Evolutionary conservation across 768 basidiomycete species (phyloP), one percentile per base, ranked within the genome.

Genomic region (Lactarius pseudohatsudake): DNA sequence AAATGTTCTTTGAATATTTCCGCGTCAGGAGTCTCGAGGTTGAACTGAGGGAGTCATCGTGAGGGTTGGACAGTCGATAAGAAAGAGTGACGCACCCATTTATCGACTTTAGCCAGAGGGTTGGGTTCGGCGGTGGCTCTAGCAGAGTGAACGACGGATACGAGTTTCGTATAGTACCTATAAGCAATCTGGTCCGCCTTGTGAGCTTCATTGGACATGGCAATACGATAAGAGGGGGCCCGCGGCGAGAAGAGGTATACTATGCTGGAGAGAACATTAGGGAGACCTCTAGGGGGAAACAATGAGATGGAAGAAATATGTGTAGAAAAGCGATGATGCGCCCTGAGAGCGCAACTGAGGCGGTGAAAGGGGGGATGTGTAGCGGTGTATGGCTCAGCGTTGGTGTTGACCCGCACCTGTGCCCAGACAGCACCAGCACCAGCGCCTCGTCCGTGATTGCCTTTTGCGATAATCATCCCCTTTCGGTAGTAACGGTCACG

Each of bases 111-210:
- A 45, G 78, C 76, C 67, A 76, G 78, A 38, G 72, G 69, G 54
- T 72, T 67, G n/a, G 74, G 74, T 70, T 83, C 85, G 59, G 76
- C 75, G 53, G 89, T 88, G n/a, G 86, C 81, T 66, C 92, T 81
- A 16, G 91, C 89, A 74, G 90, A 80, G 75, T 86, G 83, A 70
- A 94, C 81, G 71, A 91, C 83, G 73, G 89, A 86, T 75, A 85
- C 85, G 61, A 93, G 86, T 80, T 94, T 94, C 59, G 87, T 85
- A 79, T 91, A 92, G 77, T 91, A 86, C 75, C 87, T 86, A 76
- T 87, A 87, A 58, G 89, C 89, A 72, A 94, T 93, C 82, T 92
- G 90, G 82, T 94, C 91, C 71, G 91, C 89, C 81, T 86, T 92
- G 74, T 78, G 78, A 66, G 78, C 78, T 76, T 83, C 82, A 80